These are phyloP conservation scores for Petunia hybrid DNA, from an alignment of 305 asterid species.

Conservation along the genomic window DNA sequence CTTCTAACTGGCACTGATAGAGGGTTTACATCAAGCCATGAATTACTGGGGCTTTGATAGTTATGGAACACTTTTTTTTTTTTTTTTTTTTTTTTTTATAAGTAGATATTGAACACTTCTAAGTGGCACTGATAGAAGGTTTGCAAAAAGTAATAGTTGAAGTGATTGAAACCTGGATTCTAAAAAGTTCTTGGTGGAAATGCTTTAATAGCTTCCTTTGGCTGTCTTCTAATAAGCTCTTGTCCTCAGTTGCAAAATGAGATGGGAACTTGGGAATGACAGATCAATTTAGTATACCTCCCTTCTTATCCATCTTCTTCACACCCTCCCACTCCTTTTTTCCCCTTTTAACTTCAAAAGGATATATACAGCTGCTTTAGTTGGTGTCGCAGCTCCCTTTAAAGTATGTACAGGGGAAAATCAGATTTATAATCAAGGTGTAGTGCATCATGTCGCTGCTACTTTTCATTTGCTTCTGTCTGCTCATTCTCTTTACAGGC, in stretches of 20 bases:
- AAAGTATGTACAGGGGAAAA: background rate
- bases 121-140: background rate
- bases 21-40: no score
- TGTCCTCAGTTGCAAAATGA: constrained; percentile 7
- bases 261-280: background rate
- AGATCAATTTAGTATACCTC: background rate
- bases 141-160: constrained; percentile 20
- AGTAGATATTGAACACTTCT: background rate
- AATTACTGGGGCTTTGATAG: no score
- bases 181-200: background rate
- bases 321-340: constrained; percentile 3
- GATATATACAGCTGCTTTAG: constrained; percentile 14
- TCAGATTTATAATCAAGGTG: constrained; percentile 9
- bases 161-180: constrained; percentile 13
- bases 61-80: no score
- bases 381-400: constrained; percentile 5
- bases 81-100: background rate
- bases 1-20: no score
- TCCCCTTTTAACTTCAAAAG: constrained; percentile 1
- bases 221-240: background rate
- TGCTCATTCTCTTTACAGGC: constrained; percentile 29
- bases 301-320: background rate
- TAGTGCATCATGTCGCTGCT: constrained; percentile 25
- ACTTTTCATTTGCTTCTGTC: constrained; percentile 22
- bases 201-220: background rate